Evolutionary conservation across 768 basidiomycete genomes (phyloP), one percentile per base, ranked within the genome.

Genomic region (Lactifluus pinguis): DNA sequence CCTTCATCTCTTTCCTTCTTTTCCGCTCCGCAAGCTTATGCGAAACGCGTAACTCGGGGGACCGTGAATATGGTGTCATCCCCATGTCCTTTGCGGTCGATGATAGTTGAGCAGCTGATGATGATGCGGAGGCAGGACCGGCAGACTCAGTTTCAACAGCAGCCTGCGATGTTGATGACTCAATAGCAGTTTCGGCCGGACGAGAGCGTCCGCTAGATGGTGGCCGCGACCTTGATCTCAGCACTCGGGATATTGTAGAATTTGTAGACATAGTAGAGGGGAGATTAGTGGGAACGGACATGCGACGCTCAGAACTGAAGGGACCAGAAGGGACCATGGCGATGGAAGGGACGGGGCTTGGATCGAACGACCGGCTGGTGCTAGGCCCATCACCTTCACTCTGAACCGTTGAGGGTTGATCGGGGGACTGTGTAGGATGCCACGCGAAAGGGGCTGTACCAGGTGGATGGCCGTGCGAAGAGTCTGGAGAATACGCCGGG

Each of bases 11-110:
- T 74, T 95, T 98, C 73, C 97, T 80, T 67, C 97, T 76, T 74
- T 98, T 98, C 62, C 97, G 79, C 75, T 99, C 97, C 2, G 97
- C 97, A 34, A 99, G 82, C 70, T 99, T 99, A 75, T 99, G 97
- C 2, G 91, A 93, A 36, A 98, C 85, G 55, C 95, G 83, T 47
- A 99, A 78, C 72, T 98, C 97, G 8, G 95, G 95, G 0, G 90
- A 93, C 60, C 95, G 87, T 56, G 94, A 94, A 73, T 98, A 99
- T 5, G 95, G 95, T 13, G 92, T 91, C 39, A 79, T 67, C 59
- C 81, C 70, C 71, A 32, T 1, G 0, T 66, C 65, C 53, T 57
- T 66, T 25, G n/a, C 9, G 7, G 14, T 14, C 2, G 51, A 51
- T 47, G 76, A 64, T 49, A 82, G 84, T 70, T 81, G 83, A 62